Evolutionary conservation across 495 filamentous ascomycete genomes (phyloP).

Genomic region (Xylaria longipes): DNA sequence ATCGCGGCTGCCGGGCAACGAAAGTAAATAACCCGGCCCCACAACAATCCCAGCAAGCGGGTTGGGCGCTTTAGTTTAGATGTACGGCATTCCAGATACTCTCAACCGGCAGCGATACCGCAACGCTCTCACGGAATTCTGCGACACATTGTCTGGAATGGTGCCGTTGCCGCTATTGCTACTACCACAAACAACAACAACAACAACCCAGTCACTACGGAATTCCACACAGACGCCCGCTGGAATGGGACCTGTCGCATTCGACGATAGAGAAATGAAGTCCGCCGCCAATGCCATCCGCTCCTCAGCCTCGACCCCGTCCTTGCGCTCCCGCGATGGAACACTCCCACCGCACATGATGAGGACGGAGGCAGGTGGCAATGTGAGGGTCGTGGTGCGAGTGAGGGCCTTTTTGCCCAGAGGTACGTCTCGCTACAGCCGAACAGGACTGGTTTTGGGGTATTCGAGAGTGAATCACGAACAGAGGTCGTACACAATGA

Average conservation of each 20-base stretch:
- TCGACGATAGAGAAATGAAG: slow-evolving; percentile 22
- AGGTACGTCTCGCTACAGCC: slow-evolving; percentile 61
- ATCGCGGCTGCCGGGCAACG: slow-evolving; percentile 24
- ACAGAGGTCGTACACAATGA: slow-evolving; percentile 1
- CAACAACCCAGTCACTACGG: neutral
- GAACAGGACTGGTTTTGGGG: neutral
- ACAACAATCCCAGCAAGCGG: slow-evolving; percentile 15
- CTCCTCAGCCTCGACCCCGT: slow-evolving; percentile 70
- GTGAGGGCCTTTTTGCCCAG: slow-evolving; percentile 87
- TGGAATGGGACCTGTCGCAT: slow-evolving; percentile 16
- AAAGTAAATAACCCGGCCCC: slow-evolving; percentile 24
- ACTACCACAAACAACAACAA: neutral
- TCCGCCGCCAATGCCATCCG: slow-evolving; percentile 45
- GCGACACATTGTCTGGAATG: slow-evolving; percentile 54
- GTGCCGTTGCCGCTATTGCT: slow-evolving; percentile 49
- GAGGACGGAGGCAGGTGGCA: slow-evolving; percentile 69
- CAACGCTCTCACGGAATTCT: slow-evolving; percentile 48
- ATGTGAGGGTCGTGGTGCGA: slow-evolving; percentile 93
- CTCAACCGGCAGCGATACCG: slow-evolving; percentile 32
- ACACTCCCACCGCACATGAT: slow-evolving; percentile 54
- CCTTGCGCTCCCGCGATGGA: slow-evolving; percentile 74
- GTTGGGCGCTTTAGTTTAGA: neutral
- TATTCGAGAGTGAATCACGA: neutral
- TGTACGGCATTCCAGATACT: slow-evolving; percentile 40
- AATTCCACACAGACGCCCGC: slow-evolving; percentile 18